phyloP scores from a whole-genome alignment of 2,329 filamentous ascomycete species.

The Beauveria scarabaeidicola region DNA sequence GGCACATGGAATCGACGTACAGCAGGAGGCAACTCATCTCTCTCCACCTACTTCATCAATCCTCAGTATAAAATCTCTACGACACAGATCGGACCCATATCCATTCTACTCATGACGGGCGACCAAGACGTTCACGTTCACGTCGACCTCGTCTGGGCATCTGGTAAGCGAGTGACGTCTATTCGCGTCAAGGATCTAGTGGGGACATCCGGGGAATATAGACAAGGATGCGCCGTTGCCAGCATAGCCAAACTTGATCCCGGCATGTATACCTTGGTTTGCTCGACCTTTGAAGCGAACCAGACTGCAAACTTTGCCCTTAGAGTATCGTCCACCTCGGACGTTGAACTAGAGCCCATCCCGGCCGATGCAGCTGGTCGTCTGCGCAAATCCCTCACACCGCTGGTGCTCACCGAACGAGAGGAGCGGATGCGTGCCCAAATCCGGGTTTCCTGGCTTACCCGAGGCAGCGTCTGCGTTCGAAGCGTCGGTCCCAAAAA shows the following conservation, averaged over 20 bases:
- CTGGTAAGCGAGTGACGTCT: slow-evolving; percentile 60
- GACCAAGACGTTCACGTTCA: slow-evolving; percentile 66
- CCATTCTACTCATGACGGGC: slow-evolving; percentile 64
- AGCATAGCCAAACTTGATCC: slow-evolving; percentile 52
- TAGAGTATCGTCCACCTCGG: slow-evolving; percentile 57
- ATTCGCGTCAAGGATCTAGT: slow-evolving; percentile 71
- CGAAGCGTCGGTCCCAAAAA: slow-evolving; percentile 22
- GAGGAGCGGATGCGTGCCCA: slow-evolving; percentile 32
- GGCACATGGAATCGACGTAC: slow-evolving; percentile 70
- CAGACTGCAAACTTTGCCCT: slow-evolving; percentile 69
- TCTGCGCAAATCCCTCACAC: slow-evolving; percentile 51
- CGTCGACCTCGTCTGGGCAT: slow-evolving; percentile 73
- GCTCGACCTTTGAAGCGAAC: slow-evolving; percentile 79
- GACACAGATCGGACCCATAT: slow-evolving; percentile 49
- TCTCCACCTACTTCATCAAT: slow-evolving; percentile 70
- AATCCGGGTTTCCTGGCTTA: slow-evolving; percentile 41
- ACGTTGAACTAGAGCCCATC: slow-evolving; percentile 51
- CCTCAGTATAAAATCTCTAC: slow-evolving; percentile 72
- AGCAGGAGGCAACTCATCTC: slow-evolving; percentile 76
- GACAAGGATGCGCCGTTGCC: slow-evolving; percentile 66
- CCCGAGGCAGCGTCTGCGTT: slow-evolving; percentile 37
- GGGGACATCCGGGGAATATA: slow-evolving; percentile 80
- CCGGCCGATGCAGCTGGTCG: slow-evolving; percentile 68
- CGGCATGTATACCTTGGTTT: slow-evolving; percentile 79
- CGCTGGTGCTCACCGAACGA: slow-evolving; percentile 41